Evolutionary conservation across 176 grass and related monocot genomes (phyloP).

Genomic region (Guadua angustifolia): DNA sequence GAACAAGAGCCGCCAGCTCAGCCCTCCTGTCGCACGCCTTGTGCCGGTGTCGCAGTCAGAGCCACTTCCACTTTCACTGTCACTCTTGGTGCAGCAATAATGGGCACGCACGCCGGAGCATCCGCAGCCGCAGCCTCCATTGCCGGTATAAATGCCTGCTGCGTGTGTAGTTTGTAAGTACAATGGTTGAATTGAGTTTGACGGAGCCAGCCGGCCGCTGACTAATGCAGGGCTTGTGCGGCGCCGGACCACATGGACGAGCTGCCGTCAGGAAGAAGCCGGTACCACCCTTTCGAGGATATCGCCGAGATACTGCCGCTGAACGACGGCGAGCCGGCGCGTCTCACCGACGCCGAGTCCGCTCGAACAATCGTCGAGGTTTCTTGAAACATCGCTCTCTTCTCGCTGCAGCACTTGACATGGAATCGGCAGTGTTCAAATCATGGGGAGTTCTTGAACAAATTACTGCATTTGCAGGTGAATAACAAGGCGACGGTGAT

Average conservation of each 20-base stretch:
- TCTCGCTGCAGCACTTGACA: background rate
- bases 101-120: slow-evolving; percentile 6
- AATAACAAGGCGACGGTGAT: slow-evolving; percentile 79
- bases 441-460: background rate
- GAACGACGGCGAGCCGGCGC: slow-evolving; percentile 42
- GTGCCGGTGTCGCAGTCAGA: slow-evolving; percentile 22
- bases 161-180: background rate
- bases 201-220: background rate
- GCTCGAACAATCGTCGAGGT: slow-evolving; percentile 89
- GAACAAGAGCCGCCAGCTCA: background rate
- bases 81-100: slow-evolving; percentile 44
- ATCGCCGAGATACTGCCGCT: slow-evolving; percentile 46
- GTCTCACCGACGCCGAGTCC: slow-evolving; percentile 70
- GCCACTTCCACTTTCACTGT: background rate
- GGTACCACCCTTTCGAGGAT: slow-evolving; percentile 83
- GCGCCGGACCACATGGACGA: slow-evolving; percentile 50
- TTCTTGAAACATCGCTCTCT: background rate
- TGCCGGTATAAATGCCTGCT: slow-evolving; percentile 16
- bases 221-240: slow-evolving; percentile 35
- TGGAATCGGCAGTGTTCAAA: background rate
- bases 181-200: background rate
- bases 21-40: background rate
- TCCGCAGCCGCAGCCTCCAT: slow-evolving; percentile 20
- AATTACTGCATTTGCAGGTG: slow-evolving; percentile 52
- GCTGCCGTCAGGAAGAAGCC: slow-evolving; percentile 20